Base-by-base conservation (phyloP, 75 land plant genomes). In the Sequoia sempervirens region DNA sequence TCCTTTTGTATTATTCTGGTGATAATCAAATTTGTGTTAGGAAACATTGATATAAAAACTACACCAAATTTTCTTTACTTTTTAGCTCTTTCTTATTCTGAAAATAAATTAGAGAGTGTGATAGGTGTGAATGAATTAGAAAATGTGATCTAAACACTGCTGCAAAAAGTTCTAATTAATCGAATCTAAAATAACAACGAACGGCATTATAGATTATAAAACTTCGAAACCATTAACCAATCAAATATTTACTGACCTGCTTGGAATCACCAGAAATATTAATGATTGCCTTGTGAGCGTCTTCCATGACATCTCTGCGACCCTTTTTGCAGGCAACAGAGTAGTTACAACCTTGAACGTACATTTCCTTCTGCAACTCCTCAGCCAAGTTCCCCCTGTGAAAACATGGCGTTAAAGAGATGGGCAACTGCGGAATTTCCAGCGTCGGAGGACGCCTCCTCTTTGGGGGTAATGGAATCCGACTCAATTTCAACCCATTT, bases 401-500 rank as follows among this genome's bases (percentile, higher is more conserved):
- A 43, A 13, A 7, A 69, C 2, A 28, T 4, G 28, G 45, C 13
- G 81, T 50, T 18, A 52, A 75, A 18, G 68, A 28, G 0, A 30
- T 75, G 3, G 85, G 4, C 32, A 72, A 84, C 50, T 18, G 34
- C 4, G 87, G 89, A 58, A 90, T 84, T 23, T 68, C 79, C n/a
- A 90, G 70, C 84, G n/a, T 90, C 5, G 89, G 75, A 18, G 89
- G 89, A 58, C 89, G 81, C 46, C 86, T 86, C 79, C 91, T 75
- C 84, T 84, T 85, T 10, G 81, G 36, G 3, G 23, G n/a, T 20
- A 9, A 8, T 17, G 46, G 18, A 75, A n/a, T 26, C 12, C 30
- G n/a, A 5, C 23, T 43, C 28, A 2, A 38, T 2, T 7, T 17
- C 34, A 75, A 15, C 7, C 23, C 8, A 23, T 20, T 64, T 64